Conservation (phyloP, 345 rosid species). For the Eucalyptus cloeziana region DNA sequence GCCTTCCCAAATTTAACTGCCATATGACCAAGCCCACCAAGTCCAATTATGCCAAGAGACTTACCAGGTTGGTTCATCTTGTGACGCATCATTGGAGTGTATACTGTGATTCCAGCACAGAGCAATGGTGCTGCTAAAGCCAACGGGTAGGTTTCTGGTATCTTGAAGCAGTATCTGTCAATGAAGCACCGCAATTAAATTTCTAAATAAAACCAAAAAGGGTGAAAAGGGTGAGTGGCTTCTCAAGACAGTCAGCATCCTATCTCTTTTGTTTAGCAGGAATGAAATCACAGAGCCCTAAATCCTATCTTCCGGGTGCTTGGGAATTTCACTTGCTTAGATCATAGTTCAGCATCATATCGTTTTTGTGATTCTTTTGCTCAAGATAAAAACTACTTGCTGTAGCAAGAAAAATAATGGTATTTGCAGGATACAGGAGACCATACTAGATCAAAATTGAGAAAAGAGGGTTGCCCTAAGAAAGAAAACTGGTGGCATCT, state of each 20-base stretch:
- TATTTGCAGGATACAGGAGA: neutral
- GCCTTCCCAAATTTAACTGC: slow-evolving; percentile 97
- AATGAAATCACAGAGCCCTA: neutral
- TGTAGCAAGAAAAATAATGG: neutral
- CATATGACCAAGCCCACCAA: slow-evolving; percentile 97
- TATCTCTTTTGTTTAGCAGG: neutral
- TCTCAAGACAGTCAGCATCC: neutral
- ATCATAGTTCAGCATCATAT: neutral
- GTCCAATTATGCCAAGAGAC: slow-evolving; percentile 74
- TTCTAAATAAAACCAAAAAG: neutral
- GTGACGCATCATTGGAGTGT: slow-evolving; percentile 72
- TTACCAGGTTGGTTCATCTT: slow-evolving; percentile 83
- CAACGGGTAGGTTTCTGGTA: slow-evolving; percentile 61
- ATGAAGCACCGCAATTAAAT: neutral
- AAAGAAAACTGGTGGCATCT: neutral
- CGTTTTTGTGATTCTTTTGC: neutral
- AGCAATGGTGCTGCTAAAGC: slow-evolving; percentile 78
- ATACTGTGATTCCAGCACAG: slow-evolving; percentile 90
- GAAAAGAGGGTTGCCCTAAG: neutral
- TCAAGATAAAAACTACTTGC: neutral
- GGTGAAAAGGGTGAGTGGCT: neutral
- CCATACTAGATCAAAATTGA: neutral
- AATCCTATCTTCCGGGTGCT: neutral
- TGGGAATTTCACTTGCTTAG: neutral
- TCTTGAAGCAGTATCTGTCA: slow-evolving; percentile 67